phyloP scores from a whole-genome alignment of 441 rosid genomes.

The Pelargonium cotyledonis region DNA sequence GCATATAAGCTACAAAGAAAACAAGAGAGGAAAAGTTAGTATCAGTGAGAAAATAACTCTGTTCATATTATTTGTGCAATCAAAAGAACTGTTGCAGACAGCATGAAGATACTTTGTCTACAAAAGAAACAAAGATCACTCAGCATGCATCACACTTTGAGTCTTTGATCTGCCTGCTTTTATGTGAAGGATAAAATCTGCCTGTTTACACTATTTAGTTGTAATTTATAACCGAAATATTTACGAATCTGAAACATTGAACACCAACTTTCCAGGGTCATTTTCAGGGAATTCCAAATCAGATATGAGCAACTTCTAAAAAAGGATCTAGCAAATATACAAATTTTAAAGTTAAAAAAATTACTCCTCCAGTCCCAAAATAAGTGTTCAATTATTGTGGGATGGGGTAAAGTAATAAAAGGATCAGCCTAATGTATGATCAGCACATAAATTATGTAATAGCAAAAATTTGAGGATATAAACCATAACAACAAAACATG shows the following conservation, averaged over 20 bases:
- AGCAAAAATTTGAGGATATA: conserved; percentile 23
- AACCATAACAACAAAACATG: conserved; percentile 16
- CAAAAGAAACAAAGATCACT: background rate
- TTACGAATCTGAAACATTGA: background rate
- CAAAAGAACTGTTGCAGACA: background rate
- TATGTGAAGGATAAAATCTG: too few species aligned
- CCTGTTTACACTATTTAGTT: too few species aligned
- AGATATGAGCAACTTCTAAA: background rate
- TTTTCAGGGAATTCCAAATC: background rate
- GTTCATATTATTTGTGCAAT: conserved; percentile 1
- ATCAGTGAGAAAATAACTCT: background rate
- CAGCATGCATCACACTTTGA: background rate
- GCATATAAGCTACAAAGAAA: conserved; percentile 48
- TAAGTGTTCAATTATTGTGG: too few species aligned
- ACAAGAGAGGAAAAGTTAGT: conserved; percentile 15
- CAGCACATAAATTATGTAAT: background rate
- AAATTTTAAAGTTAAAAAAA: background rate
- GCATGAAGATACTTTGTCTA: too few species aligned
- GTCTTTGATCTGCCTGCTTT: background rate
- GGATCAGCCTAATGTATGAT: too few species aligned
- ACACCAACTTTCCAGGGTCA: background rate
- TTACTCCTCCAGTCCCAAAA: too few species aligned
- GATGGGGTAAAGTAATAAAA: too few species aligned
- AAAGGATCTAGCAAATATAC: background rate
- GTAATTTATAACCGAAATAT: background rate